Conservation (phyloP, 1,284 basidiomycete genomes). For the Wallemia hederae region DNA sequence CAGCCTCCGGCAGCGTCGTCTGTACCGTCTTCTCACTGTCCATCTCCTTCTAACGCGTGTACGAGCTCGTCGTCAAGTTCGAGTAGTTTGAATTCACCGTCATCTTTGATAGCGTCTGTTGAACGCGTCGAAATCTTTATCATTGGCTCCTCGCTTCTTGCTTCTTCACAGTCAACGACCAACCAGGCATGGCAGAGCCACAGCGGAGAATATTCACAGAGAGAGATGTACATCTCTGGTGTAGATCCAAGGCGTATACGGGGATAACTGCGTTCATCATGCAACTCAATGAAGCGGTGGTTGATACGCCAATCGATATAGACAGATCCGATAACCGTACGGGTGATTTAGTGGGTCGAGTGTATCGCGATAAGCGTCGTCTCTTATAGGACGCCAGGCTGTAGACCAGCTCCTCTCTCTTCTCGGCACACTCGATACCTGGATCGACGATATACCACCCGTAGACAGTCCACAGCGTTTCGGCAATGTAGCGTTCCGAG, state of each 20-base stretch:
- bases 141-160: too few relatives aligned
- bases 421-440: constrained; percentile 37
- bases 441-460: constrained; percentile 60
- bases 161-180: too few relatives aligned
- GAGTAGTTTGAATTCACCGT: not conserved
- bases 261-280: constrained; percentile 11
- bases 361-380: not conserved
- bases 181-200: constrained; percentile 4
- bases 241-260: constrained; percentile 10
- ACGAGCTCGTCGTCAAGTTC: not conserved
- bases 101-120: not conserved
- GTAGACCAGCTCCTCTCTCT: constrained; percentile 24
- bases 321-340: constrained; percentile 3
- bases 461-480: constrained; percentile 61
- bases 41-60: not conserved
- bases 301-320: constrained; percentile 9
- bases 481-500: constrained; percentile 73
- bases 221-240: constrained; percentile 13
- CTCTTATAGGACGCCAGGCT: constrained; percentile 17
- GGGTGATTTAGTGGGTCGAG: not conserved
- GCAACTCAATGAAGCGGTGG: constrained; percentile 12
- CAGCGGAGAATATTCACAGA: constrained; percentile 12
- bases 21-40: too few relatives aligned
- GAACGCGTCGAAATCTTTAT: not conserved
- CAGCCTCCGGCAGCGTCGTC: too few relatives aligned